phyloP scores from a whole-genome alignment of 2,329 filamentous ascomycete species.

The Phyllosticta paracitricarpa region DNA sequence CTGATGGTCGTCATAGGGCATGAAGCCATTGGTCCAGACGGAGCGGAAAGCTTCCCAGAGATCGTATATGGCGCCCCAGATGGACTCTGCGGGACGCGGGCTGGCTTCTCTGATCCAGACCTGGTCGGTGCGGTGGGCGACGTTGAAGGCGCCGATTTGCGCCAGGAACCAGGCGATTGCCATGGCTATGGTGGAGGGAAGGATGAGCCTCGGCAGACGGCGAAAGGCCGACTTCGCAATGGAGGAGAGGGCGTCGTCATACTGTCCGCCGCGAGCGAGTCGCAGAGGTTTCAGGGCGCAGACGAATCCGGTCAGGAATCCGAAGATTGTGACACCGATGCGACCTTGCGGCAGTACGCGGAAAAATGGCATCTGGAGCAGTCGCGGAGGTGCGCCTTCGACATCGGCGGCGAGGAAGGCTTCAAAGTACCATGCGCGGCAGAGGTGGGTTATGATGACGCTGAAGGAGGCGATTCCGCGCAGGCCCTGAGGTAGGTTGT shows the following conservation, averaged over 20 bases:
- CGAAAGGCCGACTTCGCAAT: conserved; percentile 46
- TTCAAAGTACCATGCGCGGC: conserved; percentile 42
- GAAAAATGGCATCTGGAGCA: conserved; percentile 43
- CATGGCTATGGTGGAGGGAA: conserved; percentile 43
- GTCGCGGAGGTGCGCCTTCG: conserved; percentile 31
- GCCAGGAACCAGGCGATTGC: conserved; percentile 41
- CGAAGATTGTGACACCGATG: conserved; percentile 47
- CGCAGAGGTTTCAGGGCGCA: conserved; percentile 46
- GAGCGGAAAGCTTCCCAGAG: conserved; percentile 37
- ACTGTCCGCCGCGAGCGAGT: conserved; percentile 38
- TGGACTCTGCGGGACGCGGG: conserved; percentile 32
- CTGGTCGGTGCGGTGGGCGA: conserved; percentile 39
- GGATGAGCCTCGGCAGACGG: conserved; percentile 41
- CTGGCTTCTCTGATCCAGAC: conserved; percentile 44
- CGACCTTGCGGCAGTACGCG: conserved; percentile 47
- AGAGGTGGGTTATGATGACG: conserved; percentile 43
- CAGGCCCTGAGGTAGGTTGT: conserved; percentile 31
- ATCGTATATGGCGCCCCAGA: conserved; percentile 36
- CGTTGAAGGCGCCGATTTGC: conserved; percentile 39
- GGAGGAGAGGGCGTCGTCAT: conserved; percentile 34
- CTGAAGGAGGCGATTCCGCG: conserved; percentile 44
- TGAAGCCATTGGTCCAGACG: conserved; percentile 42
- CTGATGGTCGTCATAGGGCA: conserved; percentile 45
- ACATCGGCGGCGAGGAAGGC: conserved; percentile 39
- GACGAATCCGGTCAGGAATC: conserved; percentile 47